These are phyloP conservation scores for Biscogniauxia mediterranea DNA, from an alignment of 2,329 filamentous ascomycete genomes.

Conservation along the genomic window DNA sequence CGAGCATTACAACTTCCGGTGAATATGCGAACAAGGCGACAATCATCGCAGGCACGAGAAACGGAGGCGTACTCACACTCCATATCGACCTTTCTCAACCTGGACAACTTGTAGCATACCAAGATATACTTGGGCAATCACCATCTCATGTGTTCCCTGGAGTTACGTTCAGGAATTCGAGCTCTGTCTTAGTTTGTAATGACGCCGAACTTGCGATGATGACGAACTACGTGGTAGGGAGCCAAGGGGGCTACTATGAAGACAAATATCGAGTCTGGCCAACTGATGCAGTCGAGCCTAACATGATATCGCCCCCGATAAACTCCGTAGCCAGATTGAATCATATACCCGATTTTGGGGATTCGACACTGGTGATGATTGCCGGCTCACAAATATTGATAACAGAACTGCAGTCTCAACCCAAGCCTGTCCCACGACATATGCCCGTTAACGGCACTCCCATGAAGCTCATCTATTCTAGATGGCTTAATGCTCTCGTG, in stretches of 20 bases:
- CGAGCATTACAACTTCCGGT: conserved; percentile 41
- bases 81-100: conserved; percentile 18
- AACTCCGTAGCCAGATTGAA: conserved; percentile 46
- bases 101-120: conserved; percentile 8
- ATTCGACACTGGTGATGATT: conserved; percentile 48
- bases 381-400: conserved; percentile 51
- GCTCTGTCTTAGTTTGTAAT: conserved; percentile 42
- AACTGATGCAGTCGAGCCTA: conserved; percentile 48
- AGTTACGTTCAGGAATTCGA: conserved; percentile 40
- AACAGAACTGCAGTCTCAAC: conserved; percentile 45
- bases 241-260: conserved; percentile 32
- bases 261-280: conserved; percentile 49
- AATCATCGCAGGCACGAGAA: conserved; percentile 49
- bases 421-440: conserved; percentile 33
- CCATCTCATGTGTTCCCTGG: conserved; percentile 29
- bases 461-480: conserved; percentile 53
- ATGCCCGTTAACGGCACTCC: conserved; percentile 42
- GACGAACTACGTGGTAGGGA: conserved; percentile 11
- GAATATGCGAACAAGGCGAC: conserved; percentile 28
- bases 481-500: conserved; percentile 50
- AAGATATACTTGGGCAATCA: conserved; percentile 29
- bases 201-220: conserved; percentile 28
- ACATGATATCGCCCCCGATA: conserved; percentile 46
- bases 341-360: conserved; percentile 39
- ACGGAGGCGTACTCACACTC: conserved; percentile 49